Conservation (phyloP, 305 asterid genomes). For the Fraxinus velutina region DNA sequence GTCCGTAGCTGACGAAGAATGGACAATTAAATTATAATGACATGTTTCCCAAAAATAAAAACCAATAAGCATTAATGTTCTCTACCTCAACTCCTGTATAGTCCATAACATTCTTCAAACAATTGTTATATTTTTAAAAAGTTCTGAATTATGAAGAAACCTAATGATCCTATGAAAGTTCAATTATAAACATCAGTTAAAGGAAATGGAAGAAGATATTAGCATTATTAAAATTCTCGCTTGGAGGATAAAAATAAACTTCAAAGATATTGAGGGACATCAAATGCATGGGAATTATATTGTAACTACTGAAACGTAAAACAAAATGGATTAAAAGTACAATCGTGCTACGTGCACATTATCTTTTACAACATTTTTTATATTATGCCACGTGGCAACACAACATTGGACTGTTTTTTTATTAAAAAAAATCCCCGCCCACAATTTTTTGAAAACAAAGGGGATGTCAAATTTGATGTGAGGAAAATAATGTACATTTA, state of each 20-base stretch:
- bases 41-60: background rate
- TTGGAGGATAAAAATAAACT: background rate
- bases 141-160: background rate
- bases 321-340: background rate
- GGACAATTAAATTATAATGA: background rate
- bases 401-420: background rate
- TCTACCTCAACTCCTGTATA: background rate
- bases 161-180: background rate
- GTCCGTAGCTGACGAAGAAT: background rate
- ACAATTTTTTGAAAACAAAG: background rate
- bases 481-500: background rate
- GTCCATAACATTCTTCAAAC: background rate
- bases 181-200: background rate
- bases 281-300: background rate
- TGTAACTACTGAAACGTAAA: background rate
- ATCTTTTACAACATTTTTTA: background rate
- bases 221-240: background rate
- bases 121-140: background rate
- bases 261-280: background rate
- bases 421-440: background rate
- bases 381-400: background rate
- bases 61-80: background rate
- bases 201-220: background rate
- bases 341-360: background rate
- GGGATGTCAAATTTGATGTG: background rate